Evolutionary conservation across 2,329 filamentous ascomycete genomes (phyloP).

Genomic region (Scedosporium dehoogii): DNA sequence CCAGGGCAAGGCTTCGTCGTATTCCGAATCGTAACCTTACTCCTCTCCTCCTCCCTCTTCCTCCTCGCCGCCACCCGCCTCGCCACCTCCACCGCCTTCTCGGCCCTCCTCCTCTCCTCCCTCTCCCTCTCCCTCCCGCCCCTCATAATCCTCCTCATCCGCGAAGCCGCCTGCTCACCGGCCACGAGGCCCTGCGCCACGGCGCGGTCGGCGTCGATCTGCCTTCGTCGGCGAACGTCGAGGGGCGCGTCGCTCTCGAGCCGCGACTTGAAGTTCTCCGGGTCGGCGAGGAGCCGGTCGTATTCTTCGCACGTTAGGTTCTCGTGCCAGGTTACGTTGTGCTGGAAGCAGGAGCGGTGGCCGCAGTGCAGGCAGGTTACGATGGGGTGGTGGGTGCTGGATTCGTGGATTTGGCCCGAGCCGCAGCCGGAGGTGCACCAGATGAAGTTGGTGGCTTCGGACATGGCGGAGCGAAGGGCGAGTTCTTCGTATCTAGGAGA

Average conservation of each 20-base stretch:
- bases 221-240: slow-evolving; percentile 21
- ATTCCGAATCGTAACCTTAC: slow-evolving; percentile 15
- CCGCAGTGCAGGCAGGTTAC: slow-evolving; percentile 29
- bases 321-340: slow-evolving; percentile 31
- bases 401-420: slow-evolving; percentile 40
- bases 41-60: slow-evolving; percentile 25
- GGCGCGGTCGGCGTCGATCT: slow-evolving; percentile 33
- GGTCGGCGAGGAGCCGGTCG: slow-evolving; percentile 26
- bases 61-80: slow-evolving; percentile 17
- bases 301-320: slow-evolving; percentile 32
- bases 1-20: slow-evolving; percentile 28
- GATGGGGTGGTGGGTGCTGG: slow-evolving; percentile 26
- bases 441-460: slow-evolving; percentile 32
- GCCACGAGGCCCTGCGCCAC: slow-evolving; percentile 22
- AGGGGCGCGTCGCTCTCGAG: slow-evolving; percentile 29
- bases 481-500: slow-evolving; percentile 30
- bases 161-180: slow-evolving; percentile 18
- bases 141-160: slow-evolving; percentile 12
- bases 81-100: slow-evolving; percentile 17
- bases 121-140: slow-evolving; percentile 15
- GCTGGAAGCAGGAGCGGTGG: slow-evolving; percentile 31
- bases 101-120: slow-evolving; percentile 14
- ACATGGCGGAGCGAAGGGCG: slow-evolving; percentile 30
- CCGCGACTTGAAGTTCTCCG: slow-evolving; percentile 25
- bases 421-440: slow-evolving; percentile 44